Conservation (phyloP, 2,329 filamentous ascomycete genomes). For the Graphilbum ipis-grandicollis region DNA sequence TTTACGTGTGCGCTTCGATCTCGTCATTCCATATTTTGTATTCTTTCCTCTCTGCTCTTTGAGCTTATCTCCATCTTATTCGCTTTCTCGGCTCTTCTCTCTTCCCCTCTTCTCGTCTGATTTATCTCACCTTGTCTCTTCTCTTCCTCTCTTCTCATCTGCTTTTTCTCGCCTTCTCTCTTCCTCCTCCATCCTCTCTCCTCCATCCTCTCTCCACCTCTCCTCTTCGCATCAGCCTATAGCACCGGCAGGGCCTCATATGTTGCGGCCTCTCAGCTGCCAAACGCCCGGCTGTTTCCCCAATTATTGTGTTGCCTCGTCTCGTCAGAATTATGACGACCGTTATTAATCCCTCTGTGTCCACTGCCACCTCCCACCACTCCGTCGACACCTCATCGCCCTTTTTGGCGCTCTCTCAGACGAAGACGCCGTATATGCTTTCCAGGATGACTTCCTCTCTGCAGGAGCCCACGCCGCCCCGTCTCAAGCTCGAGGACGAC, state of each 20-base stretch:
- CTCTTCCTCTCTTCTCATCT: not conserved
- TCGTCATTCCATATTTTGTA: too few species aligned
- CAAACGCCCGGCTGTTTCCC: too few species aligned
- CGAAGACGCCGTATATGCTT: constrained; percentile 14
- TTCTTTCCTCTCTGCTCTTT: too few species aligned
- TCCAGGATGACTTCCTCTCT: constrained; percentile 19
- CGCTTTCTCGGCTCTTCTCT: not conserved
- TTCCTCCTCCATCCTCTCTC: constrained; percentile 7
- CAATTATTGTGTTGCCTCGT: too few species aligned
- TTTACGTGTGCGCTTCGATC: too few species aligned
- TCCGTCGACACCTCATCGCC: constrained; percentile 20
- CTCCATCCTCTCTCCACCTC: constrained; percentile 4
- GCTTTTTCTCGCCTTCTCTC: not conserved
- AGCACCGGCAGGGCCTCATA: too few species aligned
- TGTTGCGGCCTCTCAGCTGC: too few species aligned
- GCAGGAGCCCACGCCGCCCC: constrained; percentile 23
- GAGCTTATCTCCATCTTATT: too few species aligned
- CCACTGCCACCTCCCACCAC: constrained; percentile 13
- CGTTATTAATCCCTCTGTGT: constrained; percentile 13
- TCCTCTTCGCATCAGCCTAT: too few species aligned
- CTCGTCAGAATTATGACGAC: constrained; percentile 21
- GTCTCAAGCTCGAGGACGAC: constrained; percentile 24
- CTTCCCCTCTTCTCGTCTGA: not conserved
- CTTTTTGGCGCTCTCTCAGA: constrained; percentile 19
- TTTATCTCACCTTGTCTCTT: too few species aligned